Base-by-base conservation (phyloP, 2,329 filamentous ascomycete species). In the Diaporthe destruens region DNA sequence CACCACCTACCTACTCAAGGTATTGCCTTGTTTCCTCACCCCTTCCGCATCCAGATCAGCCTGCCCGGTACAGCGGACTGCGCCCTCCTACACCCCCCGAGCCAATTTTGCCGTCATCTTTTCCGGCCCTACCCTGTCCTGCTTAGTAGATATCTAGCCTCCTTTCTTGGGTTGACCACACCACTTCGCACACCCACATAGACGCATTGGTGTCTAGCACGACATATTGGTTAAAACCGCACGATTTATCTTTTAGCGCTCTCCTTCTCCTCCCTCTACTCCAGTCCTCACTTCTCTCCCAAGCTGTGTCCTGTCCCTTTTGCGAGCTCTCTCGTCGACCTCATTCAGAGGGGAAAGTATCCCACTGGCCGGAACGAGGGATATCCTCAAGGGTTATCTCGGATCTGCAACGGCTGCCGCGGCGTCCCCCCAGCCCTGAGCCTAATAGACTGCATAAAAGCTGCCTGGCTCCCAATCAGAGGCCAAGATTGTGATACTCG, bases 1-100 rank as follows among this genome's bases (percentile, higher is more conserved):
- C 72, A 72, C 73, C 71, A 74, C 71, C 73, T 72, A 72, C 73
- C 70, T 55, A 63, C 71, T 63, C 72, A 39, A 74, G 73, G 73
- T 63, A 72, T 44, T 70, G 32, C 44, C 49, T 70, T 32, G 70
- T 53, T 53, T 8, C 23, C 54, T 69, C 51, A 47, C 42, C 36
- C 47, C 23, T 47, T 20, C 36, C 47, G 32, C 70, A 54, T 70
- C 32, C 53, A 57, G 56, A 59, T 25, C 56, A 57, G 57, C 53
- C 47, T 70, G 51, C 66, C 72, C 70, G 59, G 66, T 61, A 67
- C 57, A 67, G 47, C 54, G 70, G 66, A 68, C 68, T 67, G 59
- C 54, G 34, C 57, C 47, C 53, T 42, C 57, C 47, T 54, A 42
- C 25, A 42, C 49, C 42, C 25, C 44, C 18, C 53, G 55, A 36